Percentiles rank a stretch among this genome's conserved stretches.
Conservation (phyloP, 2,329 filamentous ascomycete genomes). For the Aspergillaceae sp. region DNA sequence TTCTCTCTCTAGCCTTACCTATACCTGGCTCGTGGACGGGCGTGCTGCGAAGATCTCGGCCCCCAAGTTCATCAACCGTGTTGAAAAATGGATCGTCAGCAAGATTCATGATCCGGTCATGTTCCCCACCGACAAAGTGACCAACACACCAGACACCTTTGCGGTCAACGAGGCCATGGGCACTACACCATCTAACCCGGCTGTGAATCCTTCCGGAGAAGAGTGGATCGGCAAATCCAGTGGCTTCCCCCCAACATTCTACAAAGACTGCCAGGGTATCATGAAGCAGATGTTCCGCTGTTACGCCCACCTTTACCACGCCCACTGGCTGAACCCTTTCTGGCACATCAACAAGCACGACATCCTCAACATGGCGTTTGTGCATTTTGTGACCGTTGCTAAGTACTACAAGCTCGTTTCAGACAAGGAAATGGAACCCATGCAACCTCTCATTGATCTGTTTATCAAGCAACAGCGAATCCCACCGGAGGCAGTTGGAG, state of each 20-base stretch:
- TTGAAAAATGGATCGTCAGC: conserved; percentile 94
- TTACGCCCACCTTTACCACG: conserved; percentile 96
- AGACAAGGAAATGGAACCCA: conserved; percentile 85
- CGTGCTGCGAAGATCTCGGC: conserved; percentile 87
- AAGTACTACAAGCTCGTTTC: conserved; percentile 76
- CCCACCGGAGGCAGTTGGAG: conserved; percentile 52
- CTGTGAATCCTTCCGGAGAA: conserved; percentile 54
- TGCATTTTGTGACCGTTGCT: conserved; percentile 72
- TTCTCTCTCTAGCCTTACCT: conserved; percentile 61
- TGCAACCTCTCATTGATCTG: conserved; percentile 87
- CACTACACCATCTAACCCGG: conserved; percentile 41
- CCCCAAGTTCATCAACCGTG: conserved; percentile 86
- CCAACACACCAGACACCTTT: conserved; percentile 49
- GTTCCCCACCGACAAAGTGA: conserved; percentile 77
- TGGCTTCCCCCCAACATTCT: conserved; percentile 84
- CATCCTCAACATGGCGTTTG: conserved; percentile 79
- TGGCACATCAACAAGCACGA: conserved; percentile 65
- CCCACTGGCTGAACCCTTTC: conserved; percentile 78
- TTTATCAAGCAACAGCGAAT: conserved; percentile 86
- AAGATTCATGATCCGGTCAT: conserved; percentile 86
- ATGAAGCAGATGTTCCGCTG: conserved; percentile 98
- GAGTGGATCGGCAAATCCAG: conserved; percentile 85
- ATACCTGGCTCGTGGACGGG: conserved; percentile 89
- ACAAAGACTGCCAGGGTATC: conserved; percentile 83
- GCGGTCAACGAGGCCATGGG: conserved; percentile 47